Evolutionary conservation across 345 rosid genomes (phyloP).

Genomic region (Pugionium cornutum): DNA sequence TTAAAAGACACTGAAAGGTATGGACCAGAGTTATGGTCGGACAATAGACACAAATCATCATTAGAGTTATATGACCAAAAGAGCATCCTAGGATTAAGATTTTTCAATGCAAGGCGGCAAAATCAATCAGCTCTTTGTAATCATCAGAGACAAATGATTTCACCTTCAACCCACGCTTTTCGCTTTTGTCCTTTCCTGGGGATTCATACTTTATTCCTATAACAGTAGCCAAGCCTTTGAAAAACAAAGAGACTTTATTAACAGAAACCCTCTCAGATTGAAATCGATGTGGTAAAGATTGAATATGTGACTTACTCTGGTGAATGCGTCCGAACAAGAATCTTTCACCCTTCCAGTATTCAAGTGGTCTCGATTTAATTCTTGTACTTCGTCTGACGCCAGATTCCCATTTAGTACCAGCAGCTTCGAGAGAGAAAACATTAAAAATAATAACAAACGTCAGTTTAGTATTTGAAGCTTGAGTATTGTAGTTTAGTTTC

Average conservation of each 20-base stretch:
- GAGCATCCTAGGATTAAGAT: not conserved
- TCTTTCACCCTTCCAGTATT: constrained; percentile 95
- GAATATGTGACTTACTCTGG: constrained; percentile 54
- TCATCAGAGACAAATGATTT: constrained; percentile 75
- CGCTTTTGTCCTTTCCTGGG: constrained; percentile 46
- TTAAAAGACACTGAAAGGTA: too few relatives aligned
- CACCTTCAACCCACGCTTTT: constrained; percentile 53
- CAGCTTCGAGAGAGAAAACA: constrained; percentile 40
- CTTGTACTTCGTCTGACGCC: constrained; percentile 87
- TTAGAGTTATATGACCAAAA: too few relatives aligned
- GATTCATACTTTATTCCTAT: constrained; percentile 77
- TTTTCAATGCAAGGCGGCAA: constrained; percentile 55
- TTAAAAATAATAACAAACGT: not conserved
- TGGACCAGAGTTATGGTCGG: too few relatives aligned
- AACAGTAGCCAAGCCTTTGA: constrained; percentile 74
- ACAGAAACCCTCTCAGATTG: too few relatives aligned
- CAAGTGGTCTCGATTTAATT: constrained; percentile 83
- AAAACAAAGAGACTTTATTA: not conserved
- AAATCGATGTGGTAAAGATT: too few relatives aligned
- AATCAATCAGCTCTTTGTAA: constrained; percentile 60
- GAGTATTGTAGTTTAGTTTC: constrained; percentile 14
- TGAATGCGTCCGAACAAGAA: constrained; percentile 88
- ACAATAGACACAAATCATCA: too few relatives aligned
- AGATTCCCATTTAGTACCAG: constrained; percentile 60
- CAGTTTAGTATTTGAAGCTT: constrained; percentile 16